Evolutionary conservation across 805 yeast species (phyloP), one percentile per base, ranked within the genome.

Genomic region (Ascoidea asiatica): DNA sequence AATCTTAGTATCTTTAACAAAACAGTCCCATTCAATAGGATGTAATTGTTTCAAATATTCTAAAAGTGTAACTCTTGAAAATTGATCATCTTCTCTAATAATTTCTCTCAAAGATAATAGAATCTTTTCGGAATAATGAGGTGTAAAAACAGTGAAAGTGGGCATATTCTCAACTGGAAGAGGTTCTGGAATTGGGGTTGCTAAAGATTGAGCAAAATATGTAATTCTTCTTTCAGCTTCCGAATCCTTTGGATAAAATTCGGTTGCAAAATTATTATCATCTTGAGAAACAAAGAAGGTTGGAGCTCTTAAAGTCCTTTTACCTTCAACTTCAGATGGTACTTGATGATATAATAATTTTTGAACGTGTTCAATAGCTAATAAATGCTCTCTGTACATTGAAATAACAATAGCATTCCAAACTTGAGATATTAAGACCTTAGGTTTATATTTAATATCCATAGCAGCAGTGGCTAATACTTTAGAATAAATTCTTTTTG

Each of bases 191-290:
- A 92, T 89, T 55, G 98, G 98, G 48, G 98, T 92, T 43, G 98
- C 94, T 65, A 92, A 73, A 8, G 97, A 89, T 67, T 92, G 98
- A 48, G 99, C 99, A 70, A 92, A 92, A 83, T 94, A 92, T 48
- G 97, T 86, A 56, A 92, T 89, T 75, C 99, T 92, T 73, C 98
- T 89, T 71, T 94, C 98, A 52, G 99, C 98, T 67, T 92, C 99
- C 40, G 96, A 87, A 65, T 90, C 79, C 58, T 80, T 75, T 55
- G 98, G 97, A 85, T 92, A 92, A 61, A 87, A 94, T 72, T 90
- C 97, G 53, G 97, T 86, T 52, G 85, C 95, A 58, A 89, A 85
- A 66, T 76, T 76, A 67, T 73, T 75, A 57, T 92, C 99, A 67
- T 92, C 98, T 68, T 94, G 98, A 50, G 95, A 81, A 48, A 92